Conservation (phyloP, 148 eudicot species). For the Amaranthus palmeri region DNA sequence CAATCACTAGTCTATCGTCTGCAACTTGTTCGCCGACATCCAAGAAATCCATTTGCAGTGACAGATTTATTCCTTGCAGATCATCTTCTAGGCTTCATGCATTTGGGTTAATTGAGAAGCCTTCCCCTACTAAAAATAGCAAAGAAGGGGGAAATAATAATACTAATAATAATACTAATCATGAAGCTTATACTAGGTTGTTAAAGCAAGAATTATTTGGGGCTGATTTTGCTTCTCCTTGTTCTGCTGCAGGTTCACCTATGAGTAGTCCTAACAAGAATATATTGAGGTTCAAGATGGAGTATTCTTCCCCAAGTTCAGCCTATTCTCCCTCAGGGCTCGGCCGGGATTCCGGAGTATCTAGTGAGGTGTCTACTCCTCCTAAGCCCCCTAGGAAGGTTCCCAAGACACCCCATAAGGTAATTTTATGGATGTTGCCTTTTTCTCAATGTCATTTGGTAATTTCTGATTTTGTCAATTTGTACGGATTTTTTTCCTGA, state of each 20-base stretch:
- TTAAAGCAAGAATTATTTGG: conserved; percentile 78
- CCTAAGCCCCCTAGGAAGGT: conserved; percentile 89
- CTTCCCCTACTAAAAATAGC: conserved; percentile 42
- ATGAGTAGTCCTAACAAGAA: conserved; percentile 69
- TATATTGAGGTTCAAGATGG: conserved; percentile 84
- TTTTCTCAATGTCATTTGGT: background rate
- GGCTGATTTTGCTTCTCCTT: conserved; percentile 72
- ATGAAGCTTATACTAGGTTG: conserved; percentile 70
- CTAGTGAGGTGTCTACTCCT: conserved; percentile 51
- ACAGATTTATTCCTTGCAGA: conserved; percentile 91
- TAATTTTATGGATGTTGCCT: conserved; percentile 1
- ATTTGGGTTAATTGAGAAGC: conserved; percentile 64
- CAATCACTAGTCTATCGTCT: conserved; percentile 60
- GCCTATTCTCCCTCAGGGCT: conserved; percentile 55
- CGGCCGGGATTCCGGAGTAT: conserved; percentile 40
- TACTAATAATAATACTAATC: conserved; percentile 12
- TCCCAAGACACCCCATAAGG: conserved; percentile 97
- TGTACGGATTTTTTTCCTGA: too few relatives aligned
- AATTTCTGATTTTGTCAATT: background rate
- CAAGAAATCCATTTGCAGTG: conserved; percentile 56
- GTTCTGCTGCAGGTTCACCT: conserved; percentile 76
- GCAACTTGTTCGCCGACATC: conserved; percentile 37
- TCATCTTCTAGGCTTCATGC: conserved; percentile 86
- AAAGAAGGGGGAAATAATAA: conserved; percentile 37
- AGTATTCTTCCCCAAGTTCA: conserved; percentile 52